A percentile compares a stretch with the other conserved stretches of the same genome.
Conservation (phyloP, 1,139 yeast species). For the Williopsis jadinii region DNA sequence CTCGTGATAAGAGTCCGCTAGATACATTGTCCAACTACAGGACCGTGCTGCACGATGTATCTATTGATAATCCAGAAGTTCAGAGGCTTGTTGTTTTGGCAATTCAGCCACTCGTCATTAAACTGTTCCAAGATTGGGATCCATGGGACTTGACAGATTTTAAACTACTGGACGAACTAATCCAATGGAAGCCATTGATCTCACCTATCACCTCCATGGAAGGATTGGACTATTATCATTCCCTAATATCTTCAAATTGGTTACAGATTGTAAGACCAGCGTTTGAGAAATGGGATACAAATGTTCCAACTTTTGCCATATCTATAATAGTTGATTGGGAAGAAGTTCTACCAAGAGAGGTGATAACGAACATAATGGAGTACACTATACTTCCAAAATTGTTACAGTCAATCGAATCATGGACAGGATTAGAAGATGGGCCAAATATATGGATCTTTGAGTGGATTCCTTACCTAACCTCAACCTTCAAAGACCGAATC, state of each 20-base stretch:
- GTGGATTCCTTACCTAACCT: conserved; percentile 34
- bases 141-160: conserved; percentile 27
- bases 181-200: conserved; percentile 22
- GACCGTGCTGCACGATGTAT: not conserved
- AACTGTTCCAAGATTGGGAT: conserved; percentile 29
- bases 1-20: not conserved
- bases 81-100: conserved; percentile 27
- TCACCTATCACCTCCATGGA: conserved; percentile 2
- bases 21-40: not conserved
- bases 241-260: conserved; percentile 31
- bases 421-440: conserved; percentile 25
- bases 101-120: conserved; percentile 23
- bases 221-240: conserved; percentile 26
- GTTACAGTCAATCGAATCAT: conserved; percentile 24
- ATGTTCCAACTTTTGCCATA: conserved; percentile 26
- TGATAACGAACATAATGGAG: conserved; percentile 25
- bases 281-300: conserved; percentile 29
- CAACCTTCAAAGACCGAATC: conserved; percentile 12
- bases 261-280: conserved; percentile 26
- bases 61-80: conserved; percentile 1
- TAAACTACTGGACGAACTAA: conserved; percentile 19
- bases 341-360: conserved; percentile 28
- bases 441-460: conserved; percentile 39
- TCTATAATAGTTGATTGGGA: conserved; percentile 37
- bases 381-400: conserved; percentile 33